Evolutionary conservation across 768 basidiomycete species (phyloP).

Genomic region (Hericium alpestre): DNA sequence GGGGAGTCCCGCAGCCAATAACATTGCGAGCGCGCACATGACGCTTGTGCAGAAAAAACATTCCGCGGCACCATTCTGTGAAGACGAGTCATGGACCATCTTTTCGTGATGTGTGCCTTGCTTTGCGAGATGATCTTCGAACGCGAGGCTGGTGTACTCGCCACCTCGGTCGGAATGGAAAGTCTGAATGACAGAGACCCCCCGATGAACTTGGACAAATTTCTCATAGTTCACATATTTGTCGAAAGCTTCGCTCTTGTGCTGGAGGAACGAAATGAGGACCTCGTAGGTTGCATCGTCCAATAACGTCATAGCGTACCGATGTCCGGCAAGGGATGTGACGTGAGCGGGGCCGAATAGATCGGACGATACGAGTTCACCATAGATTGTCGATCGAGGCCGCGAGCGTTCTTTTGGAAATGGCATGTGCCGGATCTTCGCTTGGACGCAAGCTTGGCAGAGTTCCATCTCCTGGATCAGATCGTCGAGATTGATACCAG

Average conservation of each 20-base stretch:
- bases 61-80: not conserved
- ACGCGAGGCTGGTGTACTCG: not conserved
- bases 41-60: too few relatives aligned
- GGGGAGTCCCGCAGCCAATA: constrained; percentile 4
- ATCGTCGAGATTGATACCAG: not conserved
- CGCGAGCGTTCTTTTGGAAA: not conserved
- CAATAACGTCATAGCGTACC: not conserved
- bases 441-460: not conserved
- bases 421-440: not conserved
- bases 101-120: not conserved
- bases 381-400: not conserved
- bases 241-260: not conserved
- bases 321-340: not conserved
- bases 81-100: not conserved
- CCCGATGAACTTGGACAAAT: not conserved
- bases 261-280: not conserved
- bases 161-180: not conserved
- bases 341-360: not conserved
- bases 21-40: too few relatives aligned
- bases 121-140: not conserved
- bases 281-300: not conserved
- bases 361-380: not conserved
- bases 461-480: not conserved
- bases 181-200: not conserved
- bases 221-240: not conserved